Percentiles rank a stretch among this genome's conserved stretches.
These are phyloP conservation scores for Dothidotthia symphoricarpi DNA, from an alignment of 2,329 filamentous ascomycete genomes.

Conservation along the genomic window DNA sequence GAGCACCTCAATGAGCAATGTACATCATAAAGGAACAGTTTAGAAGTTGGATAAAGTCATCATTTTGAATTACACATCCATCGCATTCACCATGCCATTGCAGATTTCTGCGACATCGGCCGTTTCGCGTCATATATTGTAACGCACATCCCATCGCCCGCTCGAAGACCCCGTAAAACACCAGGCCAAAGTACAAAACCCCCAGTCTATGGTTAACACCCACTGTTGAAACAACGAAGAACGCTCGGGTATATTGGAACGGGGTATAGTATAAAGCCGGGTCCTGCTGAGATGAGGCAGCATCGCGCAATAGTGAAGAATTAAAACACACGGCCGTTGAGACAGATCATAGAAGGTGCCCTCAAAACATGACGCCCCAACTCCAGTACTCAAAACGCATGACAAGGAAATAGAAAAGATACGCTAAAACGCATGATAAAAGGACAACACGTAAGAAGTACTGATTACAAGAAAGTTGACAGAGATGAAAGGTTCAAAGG, in stretches of 20 bases:
- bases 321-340: not conserved
- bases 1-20: no score
- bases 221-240: not conserved
- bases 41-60: no score
- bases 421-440: conserved; percentile 28
- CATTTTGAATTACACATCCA: no score
- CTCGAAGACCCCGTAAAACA: no score
- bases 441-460: conserved; percentile 3
- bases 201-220: no score
- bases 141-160: no score
- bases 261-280: not conserved
- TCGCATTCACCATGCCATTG: no score
- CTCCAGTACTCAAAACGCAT: conserved; percentile 20
- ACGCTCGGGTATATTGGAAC: not conserved
- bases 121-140: no score
- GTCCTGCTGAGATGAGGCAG: not conserved
- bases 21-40: no score
- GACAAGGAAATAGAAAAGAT: conserved; percentile 5
- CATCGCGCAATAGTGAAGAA: not conserved
- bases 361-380: conserved; percentile 4
- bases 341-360: not conserved
- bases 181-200: no score
- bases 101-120: no score
- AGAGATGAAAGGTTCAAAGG: conserved; percentile 15
- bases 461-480: not conserved